A percentile compares a stretch with the other conserved stretches of the same genome.
phyloP scores from a whole-genome alignment of 371 early-diverging fungal genomes.

The Mucor plumbeus region DNA sequence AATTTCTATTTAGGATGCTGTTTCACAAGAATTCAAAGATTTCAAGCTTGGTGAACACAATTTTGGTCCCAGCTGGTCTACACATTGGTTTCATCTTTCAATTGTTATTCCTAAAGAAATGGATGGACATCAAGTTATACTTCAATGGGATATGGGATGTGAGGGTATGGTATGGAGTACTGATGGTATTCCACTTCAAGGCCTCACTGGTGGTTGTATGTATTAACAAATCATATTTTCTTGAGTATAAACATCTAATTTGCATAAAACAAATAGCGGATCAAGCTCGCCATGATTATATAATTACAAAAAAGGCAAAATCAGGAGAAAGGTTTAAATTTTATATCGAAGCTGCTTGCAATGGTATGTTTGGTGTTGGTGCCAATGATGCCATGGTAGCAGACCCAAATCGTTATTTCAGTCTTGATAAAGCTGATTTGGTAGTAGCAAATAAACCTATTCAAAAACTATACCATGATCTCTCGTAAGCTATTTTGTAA shows the following conservation, averaged over 20 bases:
- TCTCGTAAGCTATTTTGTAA: slow-evolving; percentile 30
- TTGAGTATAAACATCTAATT: not conserved
- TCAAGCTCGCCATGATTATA: slow-evolving; percentile 80
- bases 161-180: slow-evolving; percentile 91
- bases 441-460: slow-evolving; percentile 72
- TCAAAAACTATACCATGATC: slow-evolving; percentile 74
- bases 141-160: slow-evolving; percentile 84
- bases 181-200: slow-evolving; percentile 86
- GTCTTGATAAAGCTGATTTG: slow-evolving; percentile 66
- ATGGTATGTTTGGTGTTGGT: slow-evolving; percentile 91
- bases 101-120: slow-evolving; percentile 70
- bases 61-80: slow-evolving; percentile 73
- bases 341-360: slow-evolving; percentile 92
- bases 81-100: slow-evolving; percentile 86
- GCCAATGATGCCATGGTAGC: slow-evolving; percentile 71
- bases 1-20: slow-evolving; percentile 42
- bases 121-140: slow-evolving; percentile 68
- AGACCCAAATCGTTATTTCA: slow-evolving; percentile 62
- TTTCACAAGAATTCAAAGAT: slow-evolving; percentile 41
- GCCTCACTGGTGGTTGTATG: slow-evolving; percentile 81
- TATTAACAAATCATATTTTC: not conserved
- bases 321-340: slow-evolving; percentile 70
- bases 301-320: slow-evolving; percentile 65
- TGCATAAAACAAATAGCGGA: slow-evolving; percentile 34
- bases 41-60: slow-evolving; percentile 31